Base-by-base conservation (phyloP, 805 yeast species). In the Cyberlindnera bimundalis region DNA sequence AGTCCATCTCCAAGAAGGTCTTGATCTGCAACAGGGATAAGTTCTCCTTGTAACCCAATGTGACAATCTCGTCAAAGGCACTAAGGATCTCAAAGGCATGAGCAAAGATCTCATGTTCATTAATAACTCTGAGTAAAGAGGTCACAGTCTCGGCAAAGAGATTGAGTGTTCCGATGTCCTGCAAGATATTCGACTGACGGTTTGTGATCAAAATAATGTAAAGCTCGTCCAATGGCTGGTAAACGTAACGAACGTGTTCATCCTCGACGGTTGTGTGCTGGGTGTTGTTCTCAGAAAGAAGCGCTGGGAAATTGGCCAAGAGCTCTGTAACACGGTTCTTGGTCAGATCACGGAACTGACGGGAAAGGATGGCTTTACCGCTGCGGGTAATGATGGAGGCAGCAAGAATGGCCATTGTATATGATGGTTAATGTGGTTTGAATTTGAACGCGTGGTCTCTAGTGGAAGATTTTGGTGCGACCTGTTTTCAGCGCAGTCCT, bases 221-320 rank as follows among this genome's bases (percentile, higher is more conserved):
- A 43, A 87, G 79, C 52, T 89, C 96, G 61, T 93, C 99, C 60
- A 93, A 75, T 35, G 99, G 97, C 65, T 89, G 96, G 65, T 88
- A 93, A 38, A 93, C 93, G 60, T 87, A 93, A 63, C 99, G 80
- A 29, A 87, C 93, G 51, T 79, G 79, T 38, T 84, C 95, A 59
- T 86, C 95, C 64, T 93, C 99, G 24, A 88, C 93, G 10, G 95
- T 84, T 35, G 98, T 91, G 62, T 90, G 96, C 66, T 89, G 96
- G 31, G 82, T 74, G 36, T 76, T 71, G 18, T 79, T 74, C 40
- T 79, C 78, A 33, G 84, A 72, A 39, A 90, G 76, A 50, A 93
- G 72, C 43, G 83, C 68, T 42, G 96, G 96, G 65, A 91, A 89
- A 52, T 81, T 83, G 21, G 96, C 82, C 58, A 93, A 70, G 46